A percentile compares a stretch with the other conserved stretches of the same genome.
These are phyloP conservation scores for Globisporangium polare DNA, from an alignment of 352 stramenopile genomes.

Conservation along the genomic window DNA sequence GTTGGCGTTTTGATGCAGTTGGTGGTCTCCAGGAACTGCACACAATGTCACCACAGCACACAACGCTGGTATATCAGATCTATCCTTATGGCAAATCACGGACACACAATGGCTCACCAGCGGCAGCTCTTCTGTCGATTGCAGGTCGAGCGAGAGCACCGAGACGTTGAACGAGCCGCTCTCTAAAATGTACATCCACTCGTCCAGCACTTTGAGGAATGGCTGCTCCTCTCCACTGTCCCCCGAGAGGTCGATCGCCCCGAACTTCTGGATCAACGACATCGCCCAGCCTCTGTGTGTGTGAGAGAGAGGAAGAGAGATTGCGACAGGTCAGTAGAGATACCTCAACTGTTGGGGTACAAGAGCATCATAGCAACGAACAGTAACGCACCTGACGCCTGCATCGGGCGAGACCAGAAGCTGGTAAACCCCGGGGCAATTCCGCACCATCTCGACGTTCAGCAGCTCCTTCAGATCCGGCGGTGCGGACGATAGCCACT, in stretches of 20 bases:
- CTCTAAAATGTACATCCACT: slow-evolving; percentile 88
- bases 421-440: slow-evolving; percentile 69
- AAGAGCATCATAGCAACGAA: background rate
- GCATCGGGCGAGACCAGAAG: slow-evolving; percentile 76
- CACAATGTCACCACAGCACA: background rate
- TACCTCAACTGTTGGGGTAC: background rate
- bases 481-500: slow-evolving; percentile 43
- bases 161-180: slow-evolving; percentile 70
- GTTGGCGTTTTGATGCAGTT: slow-evolving; percentile 83
- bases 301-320: background rate
- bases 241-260: slow-evolving; percentile 51
- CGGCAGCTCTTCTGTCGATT: slow-evolving; percentile 61
- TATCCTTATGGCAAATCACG: background rate
- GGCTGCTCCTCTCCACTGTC: slow-evolving; percentile 39
- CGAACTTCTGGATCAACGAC: slow-evolving; percentile 46
- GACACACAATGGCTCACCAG: slow-evolving; percentile 30
- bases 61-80: background rate
- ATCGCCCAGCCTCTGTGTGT: slow-evolving; percentile 56
- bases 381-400: slow-evolving; percentile 48
- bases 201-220: slow-evolving; percentile 73
- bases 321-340: background rate
- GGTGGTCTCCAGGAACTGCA: slow-evolving; percentile 62
- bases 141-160: slow-evolving; percentile 63
- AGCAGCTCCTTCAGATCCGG: slow-evolving; percentile 33
- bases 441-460: slow-evolving; percentile 42